A percentile compares a stretch with the other conserved stretches of the same genome.
Conservation (phyloP, 306 rosid genomes). For the Inga oerstediana region DNA sequence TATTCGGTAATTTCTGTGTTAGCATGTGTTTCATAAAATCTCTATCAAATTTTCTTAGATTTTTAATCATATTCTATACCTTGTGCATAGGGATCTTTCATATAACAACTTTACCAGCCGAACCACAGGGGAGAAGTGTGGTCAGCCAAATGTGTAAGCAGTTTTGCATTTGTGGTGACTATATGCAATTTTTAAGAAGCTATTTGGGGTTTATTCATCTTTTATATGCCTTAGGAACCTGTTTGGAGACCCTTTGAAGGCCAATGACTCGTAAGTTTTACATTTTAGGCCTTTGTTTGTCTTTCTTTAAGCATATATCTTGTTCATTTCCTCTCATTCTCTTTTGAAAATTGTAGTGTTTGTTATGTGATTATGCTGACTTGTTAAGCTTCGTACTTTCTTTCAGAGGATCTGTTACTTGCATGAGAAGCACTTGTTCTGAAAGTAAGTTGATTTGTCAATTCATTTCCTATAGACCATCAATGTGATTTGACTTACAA, state of each 20-base stretch:
- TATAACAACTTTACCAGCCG: conserved; percentile 45
- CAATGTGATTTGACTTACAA: not conserved
- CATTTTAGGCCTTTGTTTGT: not conserved
- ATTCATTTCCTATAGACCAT: not conserved
- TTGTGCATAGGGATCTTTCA: conserved; percentile 55
- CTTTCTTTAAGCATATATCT: not conserved
- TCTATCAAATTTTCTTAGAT: not conserved
- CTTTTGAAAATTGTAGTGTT: not conserved
- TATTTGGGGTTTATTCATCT: not conserved
- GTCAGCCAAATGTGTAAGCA: conserved; percentile 49
- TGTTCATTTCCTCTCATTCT: not conserved
- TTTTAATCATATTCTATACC: conserved; percentile 16
- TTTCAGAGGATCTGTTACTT: conserved; percentile 46
- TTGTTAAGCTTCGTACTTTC: conserved; percentile 3
- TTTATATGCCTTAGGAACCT: conserved; percentile 49
- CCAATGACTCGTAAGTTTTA: conserved; percentile 55
- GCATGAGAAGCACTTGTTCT: conserved; percentile 35
- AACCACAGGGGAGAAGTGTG: conserved; percentile 12
- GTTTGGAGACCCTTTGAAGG: conserved; percentile 53
- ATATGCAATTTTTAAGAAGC: conserved; percentile 7
- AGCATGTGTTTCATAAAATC: conserved; percentile 17
- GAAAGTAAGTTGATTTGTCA: conserved; percentile 39
- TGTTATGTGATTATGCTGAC: conserved; percentile 31
- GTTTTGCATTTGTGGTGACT: not conserved
- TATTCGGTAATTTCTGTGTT: conserved; percentile 5